A percentile compares a stretch with the other conserved stretches of the same genome.
These are phyloP conservation scores for Ceratocystis smalleyi DNA, from an alignment of 2,329 filamentous ascomycete genomes.

Conservation along the genomic window DNA sequence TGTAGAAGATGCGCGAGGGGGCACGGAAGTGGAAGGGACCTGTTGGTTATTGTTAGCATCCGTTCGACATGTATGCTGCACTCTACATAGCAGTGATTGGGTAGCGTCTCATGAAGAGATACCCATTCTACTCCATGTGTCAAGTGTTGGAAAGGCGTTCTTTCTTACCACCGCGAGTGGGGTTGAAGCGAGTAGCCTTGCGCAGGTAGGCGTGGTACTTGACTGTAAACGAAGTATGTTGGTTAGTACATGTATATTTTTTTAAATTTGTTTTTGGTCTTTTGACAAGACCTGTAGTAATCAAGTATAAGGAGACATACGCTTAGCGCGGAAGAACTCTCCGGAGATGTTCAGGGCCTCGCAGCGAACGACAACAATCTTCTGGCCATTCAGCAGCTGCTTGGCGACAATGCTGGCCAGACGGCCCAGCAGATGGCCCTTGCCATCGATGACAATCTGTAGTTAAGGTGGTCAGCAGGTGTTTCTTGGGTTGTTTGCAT, in stretches of 20 bases:
- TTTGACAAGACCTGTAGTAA: background rate
- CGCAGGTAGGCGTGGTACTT: slow-evolving; percentile 99
- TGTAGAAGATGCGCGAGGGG: slow-evolving; percentile 99
- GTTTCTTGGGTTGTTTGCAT: background rate
- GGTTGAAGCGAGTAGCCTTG: slow-evolving; percentile 99
- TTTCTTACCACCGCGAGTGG: slow-evolving; percentile 82
- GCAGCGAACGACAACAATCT: slow-evolving; percentile 97
- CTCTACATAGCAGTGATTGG: background rate
- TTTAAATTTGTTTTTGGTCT: background rate
- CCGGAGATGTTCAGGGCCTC: slow-evolving; percentile 99
- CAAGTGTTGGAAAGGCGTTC: background rate
- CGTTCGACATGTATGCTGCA: slow-evolving; percentile 20
- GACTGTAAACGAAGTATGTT: slow-evolving; percentile 43
- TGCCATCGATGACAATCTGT: slow-evolving; percentile 98
- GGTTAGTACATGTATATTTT: slow-evolving; percentile 4
- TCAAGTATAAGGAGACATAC: slow-evolving; percentile 48
- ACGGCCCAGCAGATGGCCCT: slow-evolving; percentile 98
- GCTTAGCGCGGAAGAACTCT: slow-evolving; percentile 99
- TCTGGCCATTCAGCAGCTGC: slow-evolving; percentile 97
- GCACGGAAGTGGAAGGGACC: slow-evolving; percentile 99
- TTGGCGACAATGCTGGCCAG: slow-evolving; percentile 96
- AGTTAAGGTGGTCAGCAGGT: slow-evolving; percentile 21
- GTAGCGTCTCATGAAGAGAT: background rate
- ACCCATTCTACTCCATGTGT: background rate
- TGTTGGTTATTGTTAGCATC: slow-evolving; percentile 27